phyloP scores from a whole-genome alignment of 2,329 filamentous ascomycete species.

The Trichoderma atroviride region DNA sequence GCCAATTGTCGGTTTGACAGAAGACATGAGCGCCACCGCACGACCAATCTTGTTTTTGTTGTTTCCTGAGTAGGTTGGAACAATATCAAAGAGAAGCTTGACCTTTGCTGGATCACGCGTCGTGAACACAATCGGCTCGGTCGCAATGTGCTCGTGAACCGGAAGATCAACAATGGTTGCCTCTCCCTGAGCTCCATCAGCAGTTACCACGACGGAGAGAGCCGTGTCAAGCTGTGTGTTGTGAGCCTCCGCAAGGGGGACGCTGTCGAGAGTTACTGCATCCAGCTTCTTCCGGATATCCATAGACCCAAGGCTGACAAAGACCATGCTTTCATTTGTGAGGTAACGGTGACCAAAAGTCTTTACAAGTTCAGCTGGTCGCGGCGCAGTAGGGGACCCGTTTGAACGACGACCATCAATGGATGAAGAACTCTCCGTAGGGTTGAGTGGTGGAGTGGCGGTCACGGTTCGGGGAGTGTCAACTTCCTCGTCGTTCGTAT shows the following conservation, averaged over 20 bases:
- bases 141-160: conserved; percentile 89
- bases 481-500: conserved; percentile 43
- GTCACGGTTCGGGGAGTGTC: conserved; percentile 31
- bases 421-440: conserved; percentile 61
- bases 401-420: conserved; percentile 63
- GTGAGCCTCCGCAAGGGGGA: conserved; percentile 85
- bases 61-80: conserved; percentile 91
- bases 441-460: conserved; percentile 29
- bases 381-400: conserved; percentile 48
- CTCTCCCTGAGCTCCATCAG: conserved; percentile 81
- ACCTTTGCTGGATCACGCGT: conserved; percentile 77
- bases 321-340: conserved; percentile 81
- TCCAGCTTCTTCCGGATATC: conserved; percentile 82
- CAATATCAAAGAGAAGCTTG: conserved; percentile 89
- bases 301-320: conserved; percentile 94
- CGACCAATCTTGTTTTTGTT: conserved; percentile 87
- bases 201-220: conserved; percentile 86
- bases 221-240: conserved; percentile 93
- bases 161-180: conserved; percentile 89
- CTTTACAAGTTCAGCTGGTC: conserved; percentile 78
- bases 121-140: conserved; percentile 89
- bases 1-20: conserved; percentile 79
- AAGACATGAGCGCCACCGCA: conserved; percentile 84
- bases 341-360: conserved; percentile 96
- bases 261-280: conserved; percentile 83